phyloP scores from a whole-genome alignment of 176 grass and related monocot species.

The maize (Zea mays) region DNA sequence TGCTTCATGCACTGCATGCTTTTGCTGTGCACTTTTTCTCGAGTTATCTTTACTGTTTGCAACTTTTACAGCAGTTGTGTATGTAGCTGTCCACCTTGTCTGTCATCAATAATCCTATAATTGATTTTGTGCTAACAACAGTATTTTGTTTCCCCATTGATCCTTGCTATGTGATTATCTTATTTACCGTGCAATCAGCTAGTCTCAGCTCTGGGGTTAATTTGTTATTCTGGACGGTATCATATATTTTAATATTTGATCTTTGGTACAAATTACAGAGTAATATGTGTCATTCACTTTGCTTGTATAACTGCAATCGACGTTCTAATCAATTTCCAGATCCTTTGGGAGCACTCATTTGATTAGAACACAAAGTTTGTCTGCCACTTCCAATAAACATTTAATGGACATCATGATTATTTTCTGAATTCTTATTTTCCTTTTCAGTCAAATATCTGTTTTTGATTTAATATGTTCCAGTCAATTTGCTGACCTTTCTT shows the following conservation, averaged over 20 bases:
- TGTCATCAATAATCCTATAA: constrained; percentile 4
- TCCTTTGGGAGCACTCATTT: background rate
- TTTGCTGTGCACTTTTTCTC: background rate
- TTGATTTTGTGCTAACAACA: background rate
- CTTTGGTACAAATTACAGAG: background rate
- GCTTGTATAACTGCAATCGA: background rate
- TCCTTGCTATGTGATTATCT: constrained; percentile 6
- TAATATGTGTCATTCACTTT: constrained; percentile 4
- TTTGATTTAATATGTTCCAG: background rate
- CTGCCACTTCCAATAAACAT: background rate
- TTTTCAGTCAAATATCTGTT: background rate
- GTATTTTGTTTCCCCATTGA: background rate
- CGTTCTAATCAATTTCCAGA: background rate
- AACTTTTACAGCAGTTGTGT: background rate
- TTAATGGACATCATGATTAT: background rate
- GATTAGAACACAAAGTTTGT: background rate
- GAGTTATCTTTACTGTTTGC: background rate
- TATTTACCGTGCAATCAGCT: constrained; percentile 27
- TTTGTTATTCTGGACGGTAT: background rate
- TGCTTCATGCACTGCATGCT: constrained; percentile 9
- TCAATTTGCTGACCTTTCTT: background rate
- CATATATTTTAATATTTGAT: constrained; percentile 8
- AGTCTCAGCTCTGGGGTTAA: background rate
- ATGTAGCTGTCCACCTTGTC: background rate
- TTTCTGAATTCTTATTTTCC: background rate